Base-by-base conservation (phyloP, 139 green algal species). In the Chlamydomonas incerta region DNA sequence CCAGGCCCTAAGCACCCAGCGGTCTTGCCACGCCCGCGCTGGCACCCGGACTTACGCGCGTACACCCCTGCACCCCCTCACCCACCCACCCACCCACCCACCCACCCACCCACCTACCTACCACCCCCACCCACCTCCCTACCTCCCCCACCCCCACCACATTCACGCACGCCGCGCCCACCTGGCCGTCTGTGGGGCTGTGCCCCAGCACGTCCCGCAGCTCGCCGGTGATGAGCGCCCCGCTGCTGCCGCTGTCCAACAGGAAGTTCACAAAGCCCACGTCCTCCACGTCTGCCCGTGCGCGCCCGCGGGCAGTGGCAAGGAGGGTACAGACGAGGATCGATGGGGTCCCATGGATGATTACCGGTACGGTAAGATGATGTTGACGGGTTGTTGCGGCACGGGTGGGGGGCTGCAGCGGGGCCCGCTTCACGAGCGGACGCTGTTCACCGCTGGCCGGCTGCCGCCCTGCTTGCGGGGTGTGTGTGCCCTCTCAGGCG, bases 181-280 rank as follows among this genome's bases (percentile, higher is more conserved):
- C 79, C 80, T 86, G 80, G 5, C 80, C 80, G 55, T 86, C 80
- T 52, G 65, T 35, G 33, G 80, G 80, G 52, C 68, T 86, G 18
- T 82, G 71, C 21, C 82, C 82, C 60, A 87, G 82, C 37, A 15
- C n/a, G 46, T 87, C 82, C 58, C 82, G 23, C 82, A 87, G 29
- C 82, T 82, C 82, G 46, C 26, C 31, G 0, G 82, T 87, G 46
- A 87, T 87, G 62, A 87, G 72, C 28, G 72, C 82, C 33, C 82
- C 82, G 41, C 72, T 87, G 82, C 68, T 77, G 50, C 82, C 82
- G 50, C 55, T 76, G 82, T 87, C 82, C 62, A 87, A 31, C 72
- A 87, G 62, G 62, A 87, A 87, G 58, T 82, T 74, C 10, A 87
- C 72, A 52, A 87, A 87, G 41, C 82, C 82, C 14, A 87, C 62